Conservation (phyloP, 139 green algal species). For the Picochlorum sp. region DNA sequence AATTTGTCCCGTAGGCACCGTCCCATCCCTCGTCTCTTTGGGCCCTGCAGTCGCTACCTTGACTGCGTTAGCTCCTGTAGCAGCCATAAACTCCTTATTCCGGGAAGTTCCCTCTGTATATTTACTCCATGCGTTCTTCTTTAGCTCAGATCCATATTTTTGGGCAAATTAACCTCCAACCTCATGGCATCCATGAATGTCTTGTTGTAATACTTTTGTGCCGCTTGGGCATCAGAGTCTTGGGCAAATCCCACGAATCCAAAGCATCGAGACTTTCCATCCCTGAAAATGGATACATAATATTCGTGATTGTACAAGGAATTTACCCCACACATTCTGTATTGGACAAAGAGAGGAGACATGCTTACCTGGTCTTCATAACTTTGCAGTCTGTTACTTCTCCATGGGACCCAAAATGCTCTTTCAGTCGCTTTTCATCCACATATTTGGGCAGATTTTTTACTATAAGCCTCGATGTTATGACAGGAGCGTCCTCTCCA, state of each 20-base stretch:
- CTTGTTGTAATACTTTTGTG: slow-evolving; percentile 78
- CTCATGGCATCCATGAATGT: slow-evolving; percentile 82
- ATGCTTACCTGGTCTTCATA: slow-evolving; percentile 65
- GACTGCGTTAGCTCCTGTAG: slow-evolving; percentile 16
- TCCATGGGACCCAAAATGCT: slow-evolving; percentile 79
- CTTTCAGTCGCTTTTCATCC: slow-evolving; percentile 60
- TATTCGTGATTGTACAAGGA: background rate
- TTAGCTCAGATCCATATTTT: slow-evolving; percentile 37
- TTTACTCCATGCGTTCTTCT: slow-evolving; percentile 77
- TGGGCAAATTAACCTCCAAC: slow-evolving; percentile 70
- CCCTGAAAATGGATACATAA: slow-evolving; percentile 45
- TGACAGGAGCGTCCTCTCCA: no score
- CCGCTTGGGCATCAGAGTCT: slow-evolving; percentile 55
- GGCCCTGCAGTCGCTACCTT: background rate
- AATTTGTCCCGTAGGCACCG: no score
- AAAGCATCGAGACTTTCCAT: slow-evolving; percentile 83
- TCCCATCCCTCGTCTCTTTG: slow-evolving; percentile 19
- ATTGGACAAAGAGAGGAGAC: background rate
- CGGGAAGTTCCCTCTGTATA: slow-evolving; percentile 58
- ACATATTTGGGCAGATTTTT: slow-evolving; percentile 92
- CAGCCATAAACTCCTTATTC: slow-evolving; percentile 20
- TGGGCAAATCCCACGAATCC: slow-evolving; percentile 89
- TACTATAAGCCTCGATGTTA: slow-evolving; percentile 69
- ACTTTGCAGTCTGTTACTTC: slow-evolving; percentile 94
- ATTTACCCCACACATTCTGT: background rate